Evolutionary conservation across 2,329 filamentous ascomycete species (phyloP), one percentile per base, ranked within the genome.

Genomic region (Aspergillus pseudoviridinutans): DNA sequence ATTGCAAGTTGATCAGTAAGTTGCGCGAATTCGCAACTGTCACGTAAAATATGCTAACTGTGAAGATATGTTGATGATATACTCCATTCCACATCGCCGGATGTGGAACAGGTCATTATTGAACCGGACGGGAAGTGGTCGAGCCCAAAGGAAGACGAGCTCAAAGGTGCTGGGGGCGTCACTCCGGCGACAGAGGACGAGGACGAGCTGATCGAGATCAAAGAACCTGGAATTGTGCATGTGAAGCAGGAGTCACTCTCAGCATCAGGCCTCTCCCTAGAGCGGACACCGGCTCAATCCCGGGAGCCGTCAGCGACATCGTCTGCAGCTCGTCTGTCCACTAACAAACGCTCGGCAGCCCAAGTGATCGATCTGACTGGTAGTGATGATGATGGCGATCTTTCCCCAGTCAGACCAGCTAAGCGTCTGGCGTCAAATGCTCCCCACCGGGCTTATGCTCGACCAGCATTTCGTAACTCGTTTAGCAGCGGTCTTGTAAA

Each of bases 91-190:
- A 96, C 93, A 0, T 76, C 87, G 0, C 81, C 80, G 44, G 86
- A 84, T 22, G 80, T 88, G 0, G 92, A 97, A 56, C 90, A 96
- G 65, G 92, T 97, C 27, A 92, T 88, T 1, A 91, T 99, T 46
- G 91, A 97, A 66, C 91, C 93, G 1, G 83, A 92, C 63, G 94
- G 93, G 2, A 80, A 82, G 64, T 99, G 94, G 94, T 79, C 81
- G 25, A 73, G 75, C 50, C 76, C 76, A 46, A 77, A 73, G 35
- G 74, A 79, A 32, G 71, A 73, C 22, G 75, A 76, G n/a, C 64
- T 75, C 27, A 67, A 75, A 35, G 68, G 71, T 17, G 70, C 70
- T 24, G 73, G 68, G 5, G 75, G 76, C 55, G 71, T 69, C 55
- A 71, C 71, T 52, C 74, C 72, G 44, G 57, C 68, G 29, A 68